Evolutionary conservation across 164 flowering plant genomes (phyloP).

Genomic region (Magnolia officinalis): DNA sequence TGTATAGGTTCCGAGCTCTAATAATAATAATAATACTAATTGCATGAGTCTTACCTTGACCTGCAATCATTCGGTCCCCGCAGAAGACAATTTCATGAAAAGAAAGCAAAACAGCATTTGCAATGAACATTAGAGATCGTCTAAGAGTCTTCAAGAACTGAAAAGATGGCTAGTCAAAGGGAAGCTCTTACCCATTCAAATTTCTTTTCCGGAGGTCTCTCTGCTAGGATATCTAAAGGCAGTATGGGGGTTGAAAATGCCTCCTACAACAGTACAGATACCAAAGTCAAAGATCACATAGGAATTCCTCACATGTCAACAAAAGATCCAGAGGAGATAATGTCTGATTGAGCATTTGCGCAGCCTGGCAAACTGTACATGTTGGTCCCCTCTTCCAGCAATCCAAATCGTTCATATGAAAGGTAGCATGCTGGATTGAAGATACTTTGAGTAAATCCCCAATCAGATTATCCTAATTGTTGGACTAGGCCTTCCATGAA

Average conservation of each 20-base stretch:
- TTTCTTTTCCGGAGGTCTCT: constrained; percentile 73
- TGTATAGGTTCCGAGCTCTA: no score
- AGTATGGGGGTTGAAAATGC: constrained; percentile 77
- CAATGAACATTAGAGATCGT: not conserved
- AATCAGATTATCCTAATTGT: no score
- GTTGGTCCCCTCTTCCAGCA: not conserved
- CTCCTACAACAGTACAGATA: constrained; percentile 34
- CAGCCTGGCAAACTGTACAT: not conserved
- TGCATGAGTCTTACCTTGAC: constrained; percentile 57
- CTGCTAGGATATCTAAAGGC: constrained; percentile 85
- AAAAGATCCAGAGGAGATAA: no score
- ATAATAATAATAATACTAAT: no score
- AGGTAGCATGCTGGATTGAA: not conserved
- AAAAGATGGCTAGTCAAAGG: not conserved
- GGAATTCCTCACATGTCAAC: not conserved
- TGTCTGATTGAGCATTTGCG: not conserved
- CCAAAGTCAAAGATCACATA: not conserved
- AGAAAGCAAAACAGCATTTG: not conserved
- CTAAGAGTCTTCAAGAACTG: not conserved
- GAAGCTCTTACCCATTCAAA: constrained; percentile 61
- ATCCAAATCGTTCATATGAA: not conserved
- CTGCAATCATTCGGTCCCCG: constrained; percentile 36
- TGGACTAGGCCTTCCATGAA: not conserved
- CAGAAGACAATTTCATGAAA: constrained; percentile 7
- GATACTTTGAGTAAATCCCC: not conserved